phyloP scores from a whole-genome alignment of 2,329 filamentous ascomycete genomes.

The Phialocephala subalpina region DNA sequence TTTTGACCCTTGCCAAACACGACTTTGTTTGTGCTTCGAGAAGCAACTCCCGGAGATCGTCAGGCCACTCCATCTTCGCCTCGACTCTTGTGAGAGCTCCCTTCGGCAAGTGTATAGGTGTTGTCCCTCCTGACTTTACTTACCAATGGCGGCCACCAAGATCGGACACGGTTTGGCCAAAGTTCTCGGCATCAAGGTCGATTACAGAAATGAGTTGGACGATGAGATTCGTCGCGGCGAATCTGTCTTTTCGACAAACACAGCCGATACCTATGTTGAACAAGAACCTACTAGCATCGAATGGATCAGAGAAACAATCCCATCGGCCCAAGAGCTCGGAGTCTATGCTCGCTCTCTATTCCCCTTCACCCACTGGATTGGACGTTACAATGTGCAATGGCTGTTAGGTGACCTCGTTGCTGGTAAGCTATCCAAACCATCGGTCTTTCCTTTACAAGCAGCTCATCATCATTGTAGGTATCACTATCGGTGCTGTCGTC shows the following conservation, averaged over 20 bases:
- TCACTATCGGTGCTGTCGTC: constrained; percentile 78
- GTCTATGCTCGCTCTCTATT: constrained; percentile 78
- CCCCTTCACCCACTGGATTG: constrained; percentile 90
- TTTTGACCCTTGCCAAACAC: constrained; percentile 12
- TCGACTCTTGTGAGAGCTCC: background rate
- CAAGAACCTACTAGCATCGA: constrained; percentile 78
- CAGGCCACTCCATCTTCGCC: background rate
- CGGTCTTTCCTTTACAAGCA: background rate
- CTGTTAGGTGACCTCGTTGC: constrained; percentile 88
- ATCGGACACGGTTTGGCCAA: constrained; percentile 80
- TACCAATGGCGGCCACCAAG: constrained; percentile 52
- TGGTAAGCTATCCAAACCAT: constrained; percentile 58
- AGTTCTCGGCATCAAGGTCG: constrained; percentile 81
- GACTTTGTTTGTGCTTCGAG: background rate
- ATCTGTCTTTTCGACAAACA: constrained; percentile 78
- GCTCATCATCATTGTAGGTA: constrained; percentile 51
- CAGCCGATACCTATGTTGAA: constrained; percentile 83
- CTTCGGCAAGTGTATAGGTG: background rate
- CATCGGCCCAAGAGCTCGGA: constrained; percentile 60
- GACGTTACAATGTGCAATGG: constrained; percentile 90
- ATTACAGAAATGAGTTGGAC: constrained; percentile 67
- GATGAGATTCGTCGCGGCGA: constrained; percentile 76
- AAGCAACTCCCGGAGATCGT: background rate
- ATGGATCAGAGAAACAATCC: constrained; percentile 72
- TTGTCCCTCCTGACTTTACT: background rate